Conservation (phyloP, 768 basidiomycete genomes). For the Pleurotus djamor region DNA sequence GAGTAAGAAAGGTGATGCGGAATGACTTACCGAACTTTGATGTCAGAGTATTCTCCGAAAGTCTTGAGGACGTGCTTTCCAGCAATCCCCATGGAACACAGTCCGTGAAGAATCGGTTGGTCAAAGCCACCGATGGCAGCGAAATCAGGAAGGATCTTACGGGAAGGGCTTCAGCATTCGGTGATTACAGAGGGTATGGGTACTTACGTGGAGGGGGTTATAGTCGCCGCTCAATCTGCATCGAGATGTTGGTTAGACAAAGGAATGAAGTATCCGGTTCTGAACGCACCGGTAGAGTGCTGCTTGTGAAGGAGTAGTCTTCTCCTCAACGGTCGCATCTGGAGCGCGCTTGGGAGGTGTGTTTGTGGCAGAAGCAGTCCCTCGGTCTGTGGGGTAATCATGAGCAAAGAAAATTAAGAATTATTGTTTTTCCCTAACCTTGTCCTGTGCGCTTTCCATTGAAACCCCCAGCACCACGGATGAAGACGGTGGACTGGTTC, state of each 20-base stretch:
- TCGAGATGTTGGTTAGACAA: not conserved
- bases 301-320: conserved; percentile 79
- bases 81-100: conserved; percentile 87
- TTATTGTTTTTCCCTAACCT: conserved; percentile 41
- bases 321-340: conserved; percentile 86
- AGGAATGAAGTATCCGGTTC: not conserved
- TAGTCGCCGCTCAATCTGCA: conserved; percentile 82
- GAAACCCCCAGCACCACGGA: conserved; percentile 95
- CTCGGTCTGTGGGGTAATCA: conserved; percentile 62
- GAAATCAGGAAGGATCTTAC: conserved; percentile 87
- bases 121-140: conserved; percentile 51
- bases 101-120: conserved; percentile 13
- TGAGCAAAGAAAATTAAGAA: not conserved
- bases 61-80: conserved; percentile 90
- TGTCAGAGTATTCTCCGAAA: conserved; percentile 85
- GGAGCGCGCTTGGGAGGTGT: conserved; percentile 78
- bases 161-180: not conserved
- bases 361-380: conserved; percentile 83
- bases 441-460: conserved; percentile 84
- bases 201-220: conserved; percentile 84
- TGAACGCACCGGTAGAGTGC: conserved; percentile 80
- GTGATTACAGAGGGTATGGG: not conserved
- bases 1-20: not conserved
- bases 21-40: conserved; percentile 82
- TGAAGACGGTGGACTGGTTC: conserved; percentile 89